A percentile compares a stretch with the other conserved stretches of the same genome.
These are phyloP conservation scores for Pterothamnion heteromorphum DNA, from an alignment of 31 red algal genomes.

Conservation along the genomic window DNA sequence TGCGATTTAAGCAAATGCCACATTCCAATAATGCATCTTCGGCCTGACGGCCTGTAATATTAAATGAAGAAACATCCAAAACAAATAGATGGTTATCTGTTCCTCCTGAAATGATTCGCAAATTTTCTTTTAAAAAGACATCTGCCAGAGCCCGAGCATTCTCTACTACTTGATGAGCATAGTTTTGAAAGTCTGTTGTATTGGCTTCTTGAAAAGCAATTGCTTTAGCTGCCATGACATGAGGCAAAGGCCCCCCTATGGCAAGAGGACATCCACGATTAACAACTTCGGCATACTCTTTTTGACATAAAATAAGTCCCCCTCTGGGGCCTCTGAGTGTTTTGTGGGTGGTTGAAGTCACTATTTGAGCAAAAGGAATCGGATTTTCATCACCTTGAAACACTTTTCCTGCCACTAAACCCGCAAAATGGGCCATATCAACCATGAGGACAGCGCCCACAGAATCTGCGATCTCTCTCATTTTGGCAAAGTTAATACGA, in stretches of 20 bases:
- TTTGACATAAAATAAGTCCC: slow-evolving; percentile 40
- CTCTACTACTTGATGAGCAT: slow-evolving; percentile 76
- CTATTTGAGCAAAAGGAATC: slow-evolving; percentile 89
- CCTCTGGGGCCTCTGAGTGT: slow-evolving; percentile 90
- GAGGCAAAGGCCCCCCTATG: slow-evolving; percentile 92
- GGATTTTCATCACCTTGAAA: slow-evolving; percentile 54
- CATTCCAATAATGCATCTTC: slow-evolving; percentile 83
- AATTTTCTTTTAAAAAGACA: slow-evolving; percentile 58
- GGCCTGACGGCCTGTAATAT: slow-evolving; percentile 81
- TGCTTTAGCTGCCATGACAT: slow-evolving; percentile 86
- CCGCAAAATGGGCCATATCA: slow-evolving; percentile 99
- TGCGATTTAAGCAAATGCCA: slow-evolving; percentile 94
- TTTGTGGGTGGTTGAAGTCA: slow-evolving; percentile 99
- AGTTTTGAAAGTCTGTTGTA: slow-evolving; percentile 77
- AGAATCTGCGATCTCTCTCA: slow-evolving; percentile 87
- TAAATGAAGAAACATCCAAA: slow-evolving; percentile 67
- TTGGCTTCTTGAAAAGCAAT: slow-evolving; percentile 90
- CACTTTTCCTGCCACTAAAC: slow-evolving; percentile 88
- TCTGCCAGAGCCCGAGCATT: slow-evolving; percentile 79
- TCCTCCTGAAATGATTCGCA: slow-evolving; percentile 79
- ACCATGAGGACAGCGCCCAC: slow-evolving; percentile 77
- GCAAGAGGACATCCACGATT: too few relatives aligned
- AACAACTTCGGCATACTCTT: too few relatives aligned
- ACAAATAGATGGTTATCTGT: slow-evolving; percentile 97
- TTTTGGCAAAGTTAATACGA: slow-evolving; percentile 81